A percentile compares a stretch with the other conserved stretches of the same genome.
Conservation (phyloP, 208 protist species). For the Sergeia podlipaevii region DNA sequence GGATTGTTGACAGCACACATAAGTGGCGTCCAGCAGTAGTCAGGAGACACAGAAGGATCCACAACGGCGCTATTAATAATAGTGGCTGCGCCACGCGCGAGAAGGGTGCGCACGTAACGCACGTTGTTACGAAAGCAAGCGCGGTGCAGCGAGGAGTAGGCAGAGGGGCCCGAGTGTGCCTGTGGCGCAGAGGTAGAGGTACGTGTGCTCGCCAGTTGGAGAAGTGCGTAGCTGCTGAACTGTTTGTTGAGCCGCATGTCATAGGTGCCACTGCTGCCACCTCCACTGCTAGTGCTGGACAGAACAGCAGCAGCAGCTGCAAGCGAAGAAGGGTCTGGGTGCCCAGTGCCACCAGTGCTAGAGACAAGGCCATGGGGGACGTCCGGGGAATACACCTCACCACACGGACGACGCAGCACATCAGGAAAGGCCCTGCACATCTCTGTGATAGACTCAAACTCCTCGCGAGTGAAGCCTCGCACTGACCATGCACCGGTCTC, state of each 20-base stretch:
- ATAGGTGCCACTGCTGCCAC: too few species aligned
- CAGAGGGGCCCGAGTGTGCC: too few species aligned
- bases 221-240: too few species aligned
- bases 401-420: conserved; percentile 55
- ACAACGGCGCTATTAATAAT: conserved; percentile 68
- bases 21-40: conserved; percentile 84
- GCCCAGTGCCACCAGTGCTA: too few species aligned
- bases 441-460: conserved; percentile 67
- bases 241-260: too few species aligned
- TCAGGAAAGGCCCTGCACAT: conserved; percentile 65
- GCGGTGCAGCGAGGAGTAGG: conserved; percentile 62
- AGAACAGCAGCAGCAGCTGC: too few species aligned
- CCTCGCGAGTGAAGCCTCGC: conserved; percentile 52
- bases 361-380: too few species aligned
- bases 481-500: conserved; percentile 74
- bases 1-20: conserved; percentile 90
- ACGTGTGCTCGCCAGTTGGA: too few species aligned
- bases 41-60: conserved; percentile 36
- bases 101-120: conserved; percentile 75
- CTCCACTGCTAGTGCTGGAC: too few species aligned
- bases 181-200: too few species aligned
- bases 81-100: conserved; percentile 63
- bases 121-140: conserved; percentile 88
- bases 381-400: conserved; percentile 10
- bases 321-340: too few species aligned